phyloP scores from a whole-genome alignment of 1,284 basidiomycete genomes.

The Ustilago lituana region DNA sequence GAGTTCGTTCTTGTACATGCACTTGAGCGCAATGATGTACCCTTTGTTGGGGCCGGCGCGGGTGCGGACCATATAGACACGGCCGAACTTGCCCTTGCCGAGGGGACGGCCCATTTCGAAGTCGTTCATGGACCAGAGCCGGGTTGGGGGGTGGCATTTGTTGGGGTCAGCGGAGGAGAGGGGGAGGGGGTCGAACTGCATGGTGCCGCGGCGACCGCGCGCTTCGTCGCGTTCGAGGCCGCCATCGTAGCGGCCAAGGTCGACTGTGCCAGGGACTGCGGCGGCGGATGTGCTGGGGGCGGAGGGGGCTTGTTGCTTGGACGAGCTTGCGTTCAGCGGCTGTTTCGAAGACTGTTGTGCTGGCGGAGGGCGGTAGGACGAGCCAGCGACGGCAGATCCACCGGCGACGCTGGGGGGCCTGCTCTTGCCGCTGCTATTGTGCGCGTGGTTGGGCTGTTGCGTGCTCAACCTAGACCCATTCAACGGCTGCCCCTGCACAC shows the following conservation, averaged over 20 bases:
- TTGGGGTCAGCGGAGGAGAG: conserved; percentile 31
- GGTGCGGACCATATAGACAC: conserved; percentile 97
- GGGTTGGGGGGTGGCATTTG: conserved; percentile 55
- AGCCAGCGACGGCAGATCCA: neutral
- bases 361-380: conserved; percentile 16
- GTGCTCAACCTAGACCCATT: conserved; percentile 29
- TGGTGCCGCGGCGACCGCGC: conserved; percentile 56
- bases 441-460: conserved; percentile 7
- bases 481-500: conserved; percentile 12
- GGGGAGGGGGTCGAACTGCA: conserved; percentile 29
- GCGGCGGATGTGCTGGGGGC: neutral
- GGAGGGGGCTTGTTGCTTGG: conserved; percentile 3
- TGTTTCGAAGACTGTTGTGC: conserved; percentile 5
- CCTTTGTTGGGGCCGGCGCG: conserved; percentile 69
- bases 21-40: conserved; percentile 97
- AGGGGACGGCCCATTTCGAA: conserved; percentile 96
- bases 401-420: conserved; percentile 35
- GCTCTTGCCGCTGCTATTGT: conserved; percentile 19
- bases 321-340: conserved; percentile 1
- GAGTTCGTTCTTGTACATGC: conserved; percentile 95
- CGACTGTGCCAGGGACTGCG: conserved; percentile 47
- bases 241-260: conserved; percentile 67
- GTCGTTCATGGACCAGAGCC: conserved; percentile 79
- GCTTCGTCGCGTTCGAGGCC: conserved; percentile 67
- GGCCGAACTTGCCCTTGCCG: conserved; percentile 98